Percentiles rank a stretch among this genome's conserved stretches.
These are phyloP conservation scores for Camillea tinctor DNA, from an alignment of 2,329 filamentous ascomycete species.

Conservation along the genomic window DNA sequence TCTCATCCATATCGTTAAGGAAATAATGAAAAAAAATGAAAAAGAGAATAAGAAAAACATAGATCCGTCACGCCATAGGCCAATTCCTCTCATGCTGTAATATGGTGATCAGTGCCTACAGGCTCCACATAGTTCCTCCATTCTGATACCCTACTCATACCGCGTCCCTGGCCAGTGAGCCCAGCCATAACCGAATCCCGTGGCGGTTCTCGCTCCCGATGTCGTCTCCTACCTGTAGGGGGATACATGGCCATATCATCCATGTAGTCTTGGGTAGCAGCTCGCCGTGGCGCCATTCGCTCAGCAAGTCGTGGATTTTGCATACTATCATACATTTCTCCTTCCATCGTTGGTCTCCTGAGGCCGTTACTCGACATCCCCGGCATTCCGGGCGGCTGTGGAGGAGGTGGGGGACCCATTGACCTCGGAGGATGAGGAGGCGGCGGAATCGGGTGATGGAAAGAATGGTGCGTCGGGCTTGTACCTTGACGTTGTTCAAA, in stretches of 20 bases:
- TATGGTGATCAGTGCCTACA: conserved; percentile 9
- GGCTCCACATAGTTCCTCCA: conserved; percentile 31
- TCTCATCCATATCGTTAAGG: conserved; percentile 8
- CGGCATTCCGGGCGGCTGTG: conserved; percentile 24
- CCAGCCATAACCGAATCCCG: conserved; percentile 32
- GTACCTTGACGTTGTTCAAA: conserved; percentile 42
- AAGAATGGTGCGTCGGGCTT: conserved; percentile 25
- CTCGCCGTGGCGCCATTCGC: conserved; percentile 26
- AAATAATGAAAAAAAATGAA: conserved; percentile 1
- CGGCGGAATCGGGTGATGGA: conserved; percentile 26
- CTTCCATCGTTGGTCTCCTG: conserved; percentile 42
- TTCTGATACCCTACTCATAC: conserved; percentile 33
- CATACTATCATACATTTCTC: conserved; percentile 38
- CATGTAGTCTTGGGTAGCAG: conserved; percentile 24
- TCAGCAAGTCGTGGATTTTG: conserved; percentile 32
- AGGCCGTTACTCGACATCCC: conserved; percentile 27
- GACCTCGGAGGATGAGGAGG: conserved; percentile 27
- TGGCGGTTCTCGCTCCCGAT: conserved; percentile 23
- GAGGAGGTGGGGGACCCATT: conserved; percentile 32
- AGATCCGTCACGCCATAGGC: conserved; percentile 1
- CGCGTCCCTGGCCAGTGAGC: conserved; percentile 31
- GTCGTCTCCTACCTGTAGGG: conserved; percentile 20
- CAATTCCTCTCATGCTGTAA: conserved; percentile 10
- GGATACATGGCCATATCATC: conserved; percentile 26
- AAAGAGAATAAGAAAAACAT: not conserved